phyloP scores from a whole-genome alignment of 2,329 filamentous ascomycete species.

The Xylaria sp. region DNA sequence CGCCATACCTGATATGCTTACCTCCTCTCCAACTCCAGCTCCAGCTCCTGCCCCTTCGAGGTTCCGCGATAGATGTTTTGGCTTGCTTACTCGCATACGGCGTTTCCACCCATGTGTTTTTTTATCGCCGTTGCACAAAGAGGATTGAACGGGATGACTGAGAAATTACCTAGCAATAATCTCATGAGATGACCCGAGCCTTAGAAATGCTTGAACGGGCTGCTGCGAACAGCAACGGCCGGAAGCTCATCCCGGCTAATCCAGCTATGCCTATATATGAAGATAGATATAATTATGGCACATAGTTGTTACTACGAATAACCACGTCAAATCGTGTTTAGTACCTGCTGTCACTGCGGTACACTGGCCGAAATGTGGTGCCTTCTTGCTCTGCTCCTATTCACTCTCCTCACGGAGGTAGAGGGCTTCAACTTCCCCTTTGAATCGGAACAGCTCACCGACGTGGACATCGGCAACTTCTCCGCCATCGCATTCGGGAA shows the following conservation, averaged over 20 bases:
- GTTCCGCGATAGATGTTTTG: background rate
- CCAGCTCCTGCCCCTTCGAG: background rate
- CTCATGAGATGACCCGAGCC: background rate
- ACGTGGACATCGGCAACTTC: slow-evolving; percentile 37
- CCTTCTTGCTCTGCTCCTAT: background rate
- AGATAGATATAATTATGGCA: background rate
- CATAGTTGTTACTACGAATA: background rate
- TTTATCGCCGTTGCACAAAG: background rate
- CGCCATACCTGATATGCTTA: no score
- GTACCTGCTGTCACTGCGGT: background rate
- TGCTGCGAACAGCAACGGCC: background rate
- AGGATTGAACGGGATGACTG: background rate
- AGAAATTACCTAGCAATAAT: background rate
- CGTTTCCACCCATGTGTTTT: background rate
- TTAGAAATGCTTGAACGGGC: background rate
- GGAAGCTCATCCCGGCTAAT: background rate
- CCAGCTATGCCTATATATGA: slow-evolving; percentile 9
- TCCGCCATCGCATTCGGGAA: slow-evolving; percentile 35
- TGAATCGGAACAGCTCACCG: slow-evolving; percentile 34
- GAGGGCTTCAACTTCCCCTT: slow-evolving; percentile 29
- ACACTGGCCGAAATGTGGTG: slow-evolving; percentile 16
- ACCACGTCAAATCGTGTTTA: background rate
- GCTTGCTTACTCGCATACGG: background rate
- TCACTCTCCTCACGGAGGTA: slow-evolving; percentile 10
- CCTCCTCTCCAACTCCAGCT: background rate